Evolutionary conservation across 176 grass and related monocot genomes (phyloP).

Genomic region (Oryza glumipatula): DNA sequence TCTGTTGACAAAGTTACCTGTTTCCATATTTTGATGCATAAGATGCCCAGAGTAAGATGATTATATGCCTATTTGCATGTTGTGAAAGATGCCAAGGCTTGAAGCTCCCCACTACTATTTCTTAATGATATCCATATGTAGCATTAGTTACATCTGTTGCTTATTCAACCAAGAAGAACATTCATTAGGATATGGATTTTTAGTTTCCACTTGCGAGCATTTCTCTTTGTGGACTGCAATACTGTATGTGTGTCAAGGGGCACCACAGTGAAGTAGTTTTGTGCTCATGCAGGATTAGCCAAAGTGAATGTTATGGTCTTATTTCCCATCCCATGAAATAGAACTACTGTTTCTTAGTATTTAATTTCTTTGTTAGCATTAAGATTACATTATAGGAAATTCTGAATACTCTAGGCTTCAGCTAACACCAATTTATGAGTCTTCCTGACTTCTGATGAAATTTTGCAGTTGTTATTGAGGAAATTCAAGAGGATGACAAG

Average conservation of each 20-base stretch:
- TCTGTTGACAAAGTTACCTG: neutral
- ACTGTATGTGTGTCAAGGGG: neutral
- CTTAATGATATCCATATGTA: too few species aligned
- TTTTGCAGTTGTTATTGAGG: constrained; percentile 90
- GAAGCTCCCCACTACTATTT: too few species aligned
- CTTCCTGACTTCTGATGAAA: constrained; percentile 25
- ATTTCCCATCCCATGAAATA: neutral
- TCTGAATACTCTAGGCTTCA: neutral
- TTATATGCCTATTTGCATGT: neutral
- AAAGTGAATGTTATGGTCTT: neutral
- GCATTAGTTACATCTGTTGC: neutral
- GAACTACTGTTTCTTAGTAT: neutral
- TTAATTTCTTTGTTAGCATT: neutral
- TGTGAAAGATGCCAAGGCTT: neutral
- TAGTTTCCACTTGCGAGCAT: neutral
- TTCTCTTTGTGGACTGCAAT: neutral
- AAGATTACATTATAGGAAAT: neutral
- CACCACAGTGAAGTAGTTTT: neutral
- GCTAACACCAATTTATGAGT: constrained; percentile 5
- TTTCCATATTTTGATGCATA: neutral
- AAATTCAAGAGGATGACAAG: constrained; percentile 84
- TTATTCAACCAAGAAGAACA: neutral
- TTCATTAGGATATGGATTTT: neutral
- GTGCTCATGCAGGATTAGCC: constrained; percentile 6
- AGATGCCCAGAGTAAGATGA: neutral